phyloP scores from a whole-genome alignment of 257 asterid genomes.

The Eucommia ulmoides region DNA sequence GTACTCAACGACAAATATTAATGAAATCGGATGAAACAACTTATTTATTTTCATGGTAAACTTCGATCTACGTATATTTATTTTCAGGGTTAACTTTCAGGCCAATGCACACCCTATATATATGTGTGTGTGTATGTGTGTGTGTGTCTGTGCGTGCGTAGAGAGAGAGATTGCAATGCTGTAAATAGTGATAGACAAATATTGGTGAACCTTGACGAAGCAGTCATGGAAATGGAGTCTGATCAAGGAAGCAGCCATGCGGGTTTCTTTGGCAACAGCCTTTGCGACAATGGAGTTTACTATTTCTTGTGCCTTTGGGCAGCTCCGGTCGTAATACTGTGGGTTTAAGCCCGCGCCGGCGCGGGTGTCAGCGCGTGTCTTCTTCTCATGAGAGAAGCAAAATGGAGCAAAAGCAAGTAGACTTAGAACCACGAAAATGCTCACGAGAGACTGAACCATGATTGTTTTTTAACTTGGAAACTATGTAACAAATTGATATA shows the following conservation, averaged over 20 bases:
- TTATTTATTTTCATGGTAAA: too few relatives aligned
- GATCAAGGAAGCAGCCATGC: slow-evolving; percentile 49
- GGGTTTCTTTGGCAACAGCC: slow-evolving; percentile 29
- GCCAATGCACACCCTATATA: too few relatives aligned
- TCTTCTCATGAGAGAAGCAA: slow-evolving; percentile 13
- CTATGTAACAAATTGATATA: too few relatives aligned
- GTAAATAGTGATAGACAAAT: too few relatives aligned
- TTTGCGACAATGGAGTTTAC: slow-evolving; percentile 15
- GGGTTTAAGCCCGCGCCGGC: too few relatives aligned
- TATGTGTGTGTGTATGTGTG: too few relatives aligned
- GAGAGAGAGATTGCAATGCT: too few relatives aligned
- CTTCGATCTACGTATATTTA: too few relatives aligned
- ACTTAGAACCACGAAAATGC: slow-evolving; percentile 6
- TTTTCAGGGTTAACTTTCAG: too few relatives aligned
- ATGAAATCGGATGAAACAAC: too few relatives aligned
- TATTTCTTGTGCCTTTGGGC: slow-evolving; percentile 26
- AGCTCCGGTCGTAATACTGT: slow-evolving; percentile 29
- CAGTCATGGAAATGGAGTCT: slow-evolving; percentile 55
- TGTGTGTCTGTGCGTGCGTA: too few relatives aligned
- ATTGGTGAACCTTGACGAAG: slow-evolving; percentile 41
- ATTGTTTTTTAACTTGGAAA: neutral
- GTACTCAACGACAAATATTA: too few relatives aligned
- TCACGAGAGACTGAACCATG: slow-evolving; percentile 11
- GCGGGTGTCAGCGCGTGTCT: slow-evolving; percentile 19
- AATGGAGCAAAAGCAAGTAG: slow-evolving; percentile 15